Evolutionary conservation across 345 rosid genomes (phyloP).

Genomic region (Moricandia arvensis): DNA sequence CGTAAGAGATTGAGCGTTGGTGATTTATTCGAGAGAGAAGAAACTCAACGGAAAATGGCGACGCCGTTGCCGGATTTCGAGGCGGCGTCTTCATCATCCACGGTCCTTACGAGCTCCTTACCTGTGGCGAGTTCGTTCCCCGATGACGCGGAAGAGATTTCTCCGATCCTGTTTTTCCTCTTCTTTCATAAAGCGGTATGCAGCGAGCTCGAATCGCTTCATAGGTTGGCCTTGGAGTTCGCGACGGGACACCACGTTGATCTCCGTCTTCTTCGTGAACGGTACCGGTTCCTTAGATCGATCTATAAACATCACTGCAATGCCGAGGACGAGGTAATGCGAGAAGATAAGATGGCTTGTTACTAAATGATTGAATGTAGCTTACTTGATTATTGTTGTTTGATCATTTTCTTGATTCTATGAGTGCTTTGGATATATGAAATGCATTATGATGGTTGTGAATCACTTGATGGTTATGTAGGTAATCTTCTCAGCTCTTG

Average conservation of each 20-base stretch:
- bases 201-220: slow-evolving; percentile 83
- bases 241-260: slow-evolving; percentile 67
- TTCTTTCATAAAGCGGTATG: slow-evolving; percentile 80
- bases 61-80: slow-evolving; percentile 71
- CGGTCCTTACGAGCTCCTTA: slow-evolving; percentile 38
- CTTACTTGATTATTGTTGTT: no score
- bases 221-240: slow-evolving; percentile 63
- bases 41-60: slow-evolving; percentile 51
- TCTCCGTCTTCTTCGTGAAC: slow-evolving; percentile 50
- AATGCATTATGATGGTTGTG: slow-evolving; percentile 3
- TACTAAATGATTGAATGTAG: background rate
- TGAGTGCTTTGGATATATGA: slow-evolving; percentile 9
- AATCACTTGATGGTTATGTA: slow-evolving; percentile 41
- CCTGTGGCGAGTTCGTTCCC: slow-evolving; percentile 34
- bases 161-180: slow-evolving; percentile 76
- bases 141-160: slow-evolving; percentile 44
- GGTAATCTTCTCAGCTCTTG: slow-evolving; percentile 98
- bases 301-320: slow-evolving; percentile 75
- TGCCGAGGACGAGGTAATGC: slow-evolving; percentile 87
- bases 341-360: background rate
- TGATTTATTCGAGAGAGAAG: background rate
- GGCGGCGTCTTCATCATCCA: slow-evolving; percentile 28
- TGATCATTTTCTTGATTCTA: background rate
- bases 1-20: background rate
- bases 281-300: slow-evolving; percentile 65